These are phyloP conservation scores for Penicillium ucsense DNA, from an alignment of 495 filamentous ascomycete species.

Conservation along the genomic window DNA sequence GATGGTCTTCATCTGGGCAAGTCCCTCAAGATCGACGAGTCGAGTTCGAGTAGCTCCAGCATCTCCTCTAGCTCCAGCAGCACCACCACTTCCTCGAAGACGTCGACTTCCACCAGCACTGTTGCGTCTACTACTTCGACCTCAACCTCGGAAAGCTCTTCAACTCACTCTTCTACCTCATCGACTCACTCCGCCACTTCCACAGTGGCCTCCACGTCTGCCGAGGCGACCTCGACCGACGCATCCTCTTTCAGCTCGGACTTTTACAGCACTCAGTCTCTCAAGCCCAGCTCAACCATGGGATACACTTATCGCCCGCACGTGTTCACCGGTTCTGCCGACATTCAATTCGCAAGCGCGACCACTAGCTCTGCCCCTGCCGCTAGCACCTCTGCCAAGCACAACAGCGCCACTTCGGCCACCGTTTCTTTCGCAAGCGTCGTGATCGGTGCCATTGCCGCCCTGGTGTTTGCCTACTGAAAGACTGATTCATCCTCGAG, in stretches of 20 bases:
- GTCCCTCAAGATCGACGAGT: no score
- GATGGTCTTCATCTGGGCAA: neutral
- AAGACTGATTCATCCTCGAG: neutral
- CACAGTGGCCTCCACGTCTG: constrained; percentile 17
- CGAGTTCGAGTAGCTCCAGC: no score
- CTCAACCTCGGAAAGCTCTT: constrained; percentile 7
- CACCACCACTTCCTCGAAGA: no score
- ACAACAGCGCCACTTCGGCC: constrained; percentile 14
- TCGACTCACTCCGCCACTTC: constrained; percentile 11
- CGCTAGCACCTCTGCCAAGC: constrained; percentile 7
- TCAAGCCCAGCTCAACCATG: constrained; percentile 12
- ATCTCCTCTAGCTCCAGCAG: no score
- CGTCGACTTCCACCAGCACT: constrained; percentile 9
- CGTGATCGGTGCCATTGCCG: constrained; percentile 20
- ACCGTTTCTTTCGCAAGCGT: constrained; percentile 20
- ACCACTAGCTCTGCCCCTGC: constrained; percentile 5
- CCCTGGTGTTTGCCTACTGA: constrained; percentile 17
- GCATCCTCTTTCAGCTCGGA: constrained; percentile 12
- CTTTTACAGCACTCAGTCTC: constrained; percentile 9
- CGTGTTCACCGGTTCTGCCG: constrained; percentile 20
- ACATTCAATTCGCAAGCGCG: constrained; percentile 10
- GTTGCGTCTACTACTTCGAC: constrained; percentile 15
- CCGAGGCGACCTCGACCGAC: constrained; percentile 9
- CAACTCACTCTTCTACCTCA: constrained; percentile 10
- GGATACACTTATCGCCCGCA: constrained; percentile 28